Conservation (phyloP, 1,284 basidiomycete genomes). For the Tylopilus sp. region DNA sequence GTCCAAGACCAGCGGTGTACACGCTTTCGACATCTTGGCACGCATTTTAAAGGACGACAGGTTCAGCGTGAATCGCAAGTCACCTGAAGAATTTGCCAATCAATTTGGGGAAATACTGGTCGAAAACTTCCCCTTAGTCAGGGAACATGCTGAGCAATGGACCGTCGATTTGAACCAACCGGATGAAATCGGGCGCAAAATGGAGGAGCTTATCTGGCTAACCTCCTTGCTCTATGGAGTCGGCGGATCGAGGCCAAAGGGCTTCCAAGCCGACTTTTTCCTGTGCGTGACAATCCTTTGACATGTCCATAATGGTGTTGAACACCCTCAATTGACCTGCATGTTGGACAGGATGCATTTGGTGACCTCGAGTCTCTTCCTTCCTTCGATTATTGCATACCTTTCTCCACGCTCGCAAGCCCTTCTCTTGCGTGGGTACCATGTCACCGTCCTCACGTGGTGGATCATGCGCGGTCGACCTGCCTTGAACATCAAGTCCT, state of each 20-base stretch:
- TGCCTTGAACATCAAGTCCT: slow-evolving; percentile 39
- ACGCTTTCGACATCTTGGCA: slow-evolving; percentile 32
- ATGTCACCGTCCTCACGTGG: slow-evolving; percentile 40
- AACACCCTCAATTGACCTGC: too few relatives aligned
- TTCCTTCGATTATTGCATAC: slow-evolving; percentile 42
- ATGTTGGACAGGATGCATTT: slow-evolving; percentile 47
- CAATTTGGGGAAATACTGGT: not conserved
- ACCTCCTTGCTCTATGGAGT: slow-evolving; percentile 44
- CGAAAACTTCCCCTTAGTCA: slow-evolving; percentile 6
- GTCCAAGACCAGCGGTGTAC: slow-evolving; percentile 15
- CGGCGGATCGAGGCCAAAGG: slow-evolving; percentile 40
- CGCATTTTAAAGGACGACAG: slow-evolving; percentile 26
- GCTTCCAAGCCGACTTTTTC: slow-evolving; percentile 49
- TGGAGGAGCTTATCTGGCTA: slow-evolving; percentile 50
- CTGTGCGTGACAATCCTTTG: slow-evolving; percentile 35
- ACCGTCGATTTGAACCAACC: slow-evolving; percentile 25
- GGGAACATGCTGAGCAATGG: slow-evolving; percentile 27
- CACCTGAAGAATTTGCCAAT: not conserved
- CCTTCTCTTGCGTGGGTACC: slow-evolving; percentile 44
- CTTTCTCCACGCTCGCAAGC: slow-evolving; percentile 40
- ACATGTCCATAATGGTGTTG: not conserved
- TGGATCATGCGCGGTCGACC: slow-evolving; percentile 46
- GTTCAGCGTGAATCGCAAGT: slow-evolving; percentile 8
- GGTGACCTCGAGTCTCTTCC: slow-evolving; percentile 53
- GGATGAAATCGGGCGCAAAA: slow-evolving; percentile 41